Evolutionary conservation across 2,329 filamentous ascomycete genomes (phyloP).

Genomic region (Triangularia verruculosa): DNA sequence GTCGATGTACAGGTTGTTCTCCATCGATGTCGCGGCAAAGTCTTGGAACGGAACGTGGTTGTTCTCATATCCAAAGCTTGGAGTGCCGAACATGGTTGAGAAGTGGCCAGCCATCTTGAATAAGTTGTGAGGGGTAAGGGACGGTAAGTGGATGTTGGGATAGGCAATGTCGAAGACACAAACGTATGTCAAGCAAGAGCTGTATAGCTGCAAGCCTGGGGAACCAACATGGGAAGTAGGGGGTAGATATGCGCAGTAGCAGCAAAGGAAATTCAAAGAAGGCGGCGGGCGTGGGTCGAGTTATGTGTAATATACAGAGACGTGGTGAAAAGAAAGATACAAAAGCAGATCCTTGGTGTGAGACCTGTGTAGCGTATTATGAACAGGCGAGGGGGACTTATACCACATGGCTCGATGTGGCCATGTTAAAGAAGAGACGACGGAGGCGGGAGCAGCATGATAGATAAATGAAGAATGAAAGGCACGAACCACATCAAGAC

Average conservation of each 20-base stretch:
- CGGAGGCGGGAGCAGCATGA: not conserved
- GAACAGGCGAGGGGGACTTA: not conserved
- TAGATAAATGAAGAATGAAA: not conserved
- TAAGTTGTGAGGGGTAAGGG: not conserved
- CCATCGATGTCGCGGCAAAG: constrained; percentile 3
- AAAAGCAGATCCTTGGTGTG: not conserved
- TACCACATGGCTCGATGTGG: not conserved
- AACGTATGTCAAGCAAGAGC: constrained; percentile 10
- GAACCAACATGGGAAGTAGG: not conserved
- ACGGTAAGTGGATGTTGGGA: not conserved
- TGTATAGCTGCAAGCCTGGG: constrained; percentile 2
- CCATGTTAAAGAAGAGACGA: not conserved
- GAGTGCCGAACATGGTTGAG: not conserved
- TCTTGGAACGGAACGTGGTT: not conserved
- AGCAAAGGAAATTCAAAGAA: not conserved
- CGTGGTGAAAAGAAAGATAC: not conserved
- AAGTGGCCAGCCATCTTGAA: not conserved
- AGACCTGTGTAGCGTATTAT: not conserved
- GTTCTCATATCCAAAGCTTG: not conserved
- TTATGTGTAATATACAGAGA: not conserved
- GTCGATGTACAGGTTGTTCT: constrained; percentile 27
- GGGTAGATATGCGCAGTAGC: not conserved
- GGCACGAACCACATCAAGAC: not conserved
- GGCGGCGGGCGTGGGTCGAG: not conserved
- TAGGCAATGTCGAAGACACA: not conserved